Evolutionary conservation across 768 basidiomycete species (phyloP).

Genomic region (Tulasnella sp.): DNA sequence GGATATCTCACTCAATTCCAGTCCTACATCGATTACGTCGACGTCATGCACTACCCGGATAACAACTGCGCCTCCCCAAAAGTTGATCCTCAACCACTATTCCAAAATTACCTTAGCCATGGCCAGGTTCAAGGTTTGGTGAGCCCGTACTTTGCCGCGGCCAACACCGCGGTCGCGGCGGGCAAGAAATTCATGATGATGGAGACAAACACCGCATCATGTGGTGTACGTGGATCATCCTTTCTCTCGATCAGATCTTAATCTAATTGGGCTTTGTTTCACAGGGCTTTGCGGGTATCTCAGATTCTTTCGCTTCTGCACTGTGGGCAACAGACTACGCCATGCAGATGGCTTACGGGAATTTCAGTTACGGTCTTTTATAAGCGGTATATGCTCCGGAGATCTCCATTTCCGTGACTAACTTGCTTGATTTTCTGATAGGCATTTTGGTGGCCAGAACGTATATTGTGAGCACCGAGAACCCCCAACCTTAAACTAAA

Average conservation of each 20-base stretch:
- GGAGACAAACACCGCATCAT: constrained; percentile 58
- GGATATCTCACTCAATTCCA: constrained; percentile 19
- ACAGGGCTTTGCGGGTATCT: constrained; percentile 45
- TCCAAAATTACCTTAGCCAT: constrained; percentile 19
- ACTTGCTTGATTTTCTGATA: constrained; percentile 32
- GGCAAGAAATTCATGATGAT: constrained; percentile 55
- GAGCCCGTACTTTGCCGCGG: neutral
- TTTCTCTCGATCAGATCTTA: neutral
- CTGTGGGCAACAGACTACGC: constrained; percentile 52
- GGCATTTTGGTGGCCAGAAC: constrained; percentile 38
- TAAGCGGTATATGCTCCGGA: constrained; percentile 28
- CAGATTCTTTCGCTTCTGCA: constrained; percentile 49
- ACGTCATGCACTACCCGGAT: constrained; percentile 20
- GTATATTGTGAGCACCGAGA: constrained; percentile 44
- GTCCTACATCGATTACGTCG: constrained; percentile 4
- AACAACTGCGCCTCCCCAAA: constrained; percentile 16
- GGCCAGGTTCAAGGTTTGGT: neutral
- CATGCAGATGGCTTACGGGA: constrained; percentile 49
- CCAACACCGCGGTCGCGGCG: constrained; percentile 38
- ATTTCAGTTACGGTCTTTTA: constrained; percentile 39
- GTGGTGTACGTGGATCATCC: constrained; percentile 37
- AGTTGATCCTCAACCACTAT: constrained; percentile 8
- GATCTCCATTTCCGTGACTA: constrained; percentile 46
- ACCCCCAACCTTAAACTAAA: neutral
- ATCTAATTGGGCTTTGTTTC: constrained; percentile 40